Conservation (phyloP, 2,329 filamentous ascomycete genomes). For the Ceratocystis colombiana region DNA sequence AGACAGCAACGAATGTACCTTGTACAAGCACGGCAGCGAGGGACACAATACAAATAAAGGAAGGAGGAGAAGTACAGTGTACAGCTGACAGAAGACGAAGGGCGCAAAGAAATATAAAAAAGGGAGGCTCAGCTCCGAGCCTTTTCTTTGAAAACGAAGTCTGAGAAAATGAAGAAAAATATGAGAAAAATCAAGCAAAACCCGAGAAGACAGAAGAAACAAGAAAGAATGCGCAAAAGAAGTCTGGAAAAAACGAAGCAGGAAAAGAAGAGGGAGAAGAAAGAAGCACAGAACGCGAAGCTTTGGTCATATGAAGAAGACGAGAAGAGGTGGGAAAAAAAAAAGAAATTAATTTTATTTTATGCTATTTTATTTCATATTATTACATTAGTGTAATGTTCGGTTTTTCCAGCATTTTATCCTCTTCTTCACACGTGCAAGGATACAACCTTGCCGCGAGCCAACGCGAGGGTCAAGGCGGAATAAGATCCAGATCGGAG, state of each 20-base stretch:
- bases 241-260: background rate
- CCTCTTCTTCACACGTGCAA: background rate
- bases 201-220: background rate
- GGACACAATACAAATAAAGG: background rate
- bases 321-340: background rate
- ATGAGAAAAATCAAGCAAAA: background rate
- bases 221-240: background rate
- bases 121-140: too few species aligned
- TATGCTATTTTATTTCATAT: background rate
- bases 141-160: too few species aligned
- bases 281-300: background rate
- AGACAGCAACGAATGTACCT: background rate
- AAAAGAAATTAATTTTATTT: background rate
- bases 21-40: background rate
- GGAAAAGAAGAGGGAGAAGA: background rate
- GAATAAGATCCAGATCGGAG: constrained; percentile 11
- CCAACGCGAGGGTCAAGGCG: constrained; percentile 14
- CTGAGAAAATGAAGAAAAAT: background rate
- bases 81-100: background rate
- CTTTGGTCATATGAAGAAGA: background rate
- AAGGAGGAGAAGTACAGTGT: background rate
- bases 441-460: constrained; percentile 8
- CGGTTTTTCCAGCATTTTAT: background rate
- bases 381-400: background rate
- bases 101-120: too few species aligned